These are phyloP conservation scores for Trypanosoma brucei DNA, from an alignment of 208 protist genomes.

Conservation along the genomic window DNA sequence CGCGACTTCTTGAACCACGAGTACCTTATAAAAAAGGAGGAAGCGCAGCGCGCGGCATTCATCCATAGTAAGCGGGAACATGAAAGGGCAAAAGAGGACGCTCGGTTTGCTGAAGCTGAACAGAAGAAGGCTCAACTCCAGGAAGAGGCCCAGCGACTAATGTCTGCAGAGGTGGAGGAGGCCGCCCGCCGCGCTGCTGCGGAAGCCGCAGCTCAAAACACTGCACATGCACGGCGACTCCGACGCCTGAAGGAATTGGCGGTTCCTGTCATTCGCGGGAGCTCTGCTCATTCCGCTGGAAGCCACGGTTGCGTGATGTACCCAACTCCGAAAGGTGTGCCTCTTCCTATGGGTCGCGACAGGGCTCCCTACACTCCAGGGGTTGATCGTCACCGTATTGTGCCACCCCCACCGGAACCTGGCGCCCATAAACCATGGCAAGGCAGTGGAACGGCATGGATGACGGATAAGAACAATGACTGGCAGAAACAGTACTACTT, in stretches of 20 bases:
- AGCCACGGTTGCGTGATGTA: constrained; percentile 52
- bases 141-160: constrained; percentile 21
- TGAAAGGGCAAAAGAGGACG: constrained; percentile 16
- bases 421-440: constrained; percentile 46
- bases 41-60: constrained; percentile 43
- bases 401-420: constrained; percentile 40
- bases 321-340: constrained; percentile 25
- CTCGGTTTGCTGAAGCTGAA: constrained; percentile 8
- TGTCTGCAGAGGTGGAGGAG: constrained; percentile 24
- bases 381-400: constrained; percentile 78
- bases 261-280: constrained; percentile 24
- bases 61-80: constrained; percentile 29
- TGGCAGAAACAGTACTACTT: constrained; percentile 32
- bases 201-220: constrained; percentile 17
- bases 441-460: constrained; percentile 32
- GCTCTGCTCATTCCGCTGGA: constrained; percentile 18
- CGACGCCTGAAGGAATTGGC: constrained; percentile 38
- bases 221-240: constrained; percentile 8
- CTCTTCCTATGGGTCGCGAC: constrained; percentile 47
- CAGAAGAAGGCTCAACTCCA: constrained; percentile 17
- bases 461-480: constrained; percentile 17
- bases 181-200: constrained; percentile 14
- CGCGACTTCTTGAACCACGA: constrained; percentile 59
- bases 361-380: constrained; percentile 55
- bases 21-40: constrained; percentile 53